These are phyloP conservation scores for Phytophthora pseudosyringae DNA, from an alignment of 352 stramenopile species.

Conservation along the genomic window DNA sequence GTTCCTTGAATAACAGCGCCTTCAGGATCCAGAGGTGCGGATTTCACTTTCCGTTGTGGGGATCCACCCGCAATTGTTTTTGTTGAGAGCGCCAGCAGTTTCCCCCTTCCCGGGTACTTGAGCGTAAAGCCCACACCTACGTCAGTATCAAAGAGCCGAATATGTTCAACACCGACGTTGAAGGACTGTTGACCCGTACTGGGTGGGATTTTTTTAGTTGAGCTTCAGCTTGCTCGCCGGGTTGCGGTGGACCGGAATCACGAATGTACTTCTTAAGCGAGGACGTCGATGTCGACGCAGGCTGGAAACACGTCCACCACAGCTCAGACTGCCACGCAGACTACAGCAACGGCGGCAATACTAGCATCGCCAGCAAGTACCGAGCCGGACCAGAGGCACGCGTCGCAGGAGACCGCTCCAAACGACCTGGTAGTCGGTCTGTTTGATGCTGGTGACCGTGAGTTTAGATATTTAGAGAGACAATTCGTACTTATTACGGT, in stretches of 20 bases:
- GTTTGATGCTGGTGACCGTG: too few species aligned
- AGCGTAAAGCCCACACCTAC: slow-evolving; percentile 44
- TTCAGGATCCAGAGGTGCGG: too few species aligned
- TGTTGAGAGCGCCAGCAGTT: slow-evolving; percentile 38
- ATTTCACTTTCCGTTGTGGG: too few species aligned
- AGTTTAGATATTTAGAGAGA: too few species aligned
- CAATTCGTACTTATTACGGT: too few species aligned
- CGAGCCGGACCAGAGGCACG: slow-evolving; percentile 27
- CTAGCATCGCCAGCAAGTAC: not conserved
- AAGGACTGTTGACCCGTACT: slow-evolving; percentile 31
- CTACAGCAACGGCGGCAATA: slow-evolving; percentile 5
- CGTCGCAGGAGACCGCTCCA: slow-evolving; percentile 28
- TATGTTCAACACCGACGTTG: slow-evolving; percentile 41
- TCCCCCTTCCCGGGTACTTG: slow-evolving; percentile 41
- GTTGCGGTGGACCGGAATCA: slow-evolving; percentile 32
- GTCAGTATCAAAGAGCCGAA: slow-evolving; percentile 38
- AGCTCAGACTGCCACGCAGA: slow-evolving; percentile 4
- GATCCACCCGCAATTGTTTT: too few species aligned
- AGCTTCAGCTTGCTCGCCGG: slow-evolving; percentile 47
- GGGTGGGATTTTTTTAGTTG: slow-evolving; percentile 26
- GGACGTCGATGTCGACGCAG: slow-evolving; percentile 31
- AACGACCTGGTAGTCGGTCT: too few species aligned
- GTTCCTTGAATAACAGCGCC: too few species aligned
- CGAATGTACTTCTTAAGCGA: slow-evolving; percentile 26
- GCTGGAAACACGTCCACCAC: slow-evolving; percentile 1